Percentiles rank a stretch among this genome's conserved stretches.
phyloP scores from a whole-genome alignment of 345 rosid species.

The Rhodamnia argentea region DNA sequence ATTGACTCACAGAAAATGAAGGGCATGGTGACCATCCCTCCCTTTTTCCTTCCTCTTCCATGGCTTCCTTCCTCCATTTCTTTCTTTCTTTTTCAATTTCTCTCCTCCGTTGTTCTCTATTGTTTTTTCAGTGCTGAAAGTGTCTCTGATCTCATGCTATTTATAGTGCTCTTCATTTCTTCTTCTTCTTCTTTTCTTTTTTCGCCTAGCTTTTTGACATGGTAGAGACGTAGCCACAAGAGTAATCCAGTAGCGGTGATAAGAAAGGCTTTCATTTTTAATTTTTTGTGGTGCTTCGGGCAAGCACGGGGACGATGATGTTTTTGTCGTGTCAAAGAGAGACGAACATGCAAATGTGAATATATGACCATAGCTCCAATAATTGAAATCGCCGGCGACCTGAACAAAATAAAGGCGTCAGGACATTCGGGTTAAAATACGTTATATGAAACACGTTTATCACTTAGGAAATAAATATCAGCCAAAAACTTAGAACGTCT shows the following conservation, averaged over 20 bases:
- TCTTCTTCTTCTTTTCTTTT: neutral
- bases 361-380: neutral
- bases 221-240: neutral
- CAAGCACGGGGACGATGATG: neutral
- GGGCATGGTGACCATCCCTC: constrained; percentile 68
- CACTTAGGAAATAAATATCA: neutral
- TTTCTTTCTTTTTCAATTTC: neutral
- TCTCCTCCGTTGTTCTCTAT: neutral
- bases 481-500: neutral
- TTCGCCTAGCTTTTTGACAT: neutral
- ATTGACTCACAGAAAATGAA: constrained; percentile 49
- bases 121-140: neutral
- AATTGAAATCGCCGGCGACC: neutral
- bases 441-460: neutral
- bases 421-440: neutral
- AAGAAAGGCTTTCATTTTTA: neutral
- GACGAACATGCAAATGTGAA: neutral
- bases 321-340: neutral
- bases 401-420: neutral
- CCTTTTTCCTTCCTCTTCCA: constrained; percentile 29
- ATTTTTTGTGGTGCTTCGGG: neutral
- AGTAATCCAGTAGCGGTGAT: neutral
- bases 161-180: neutral
- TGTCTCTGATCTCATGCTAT: neutral
- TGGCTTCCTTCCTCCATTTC: constrained; percentile 18